phyloP scores from a whole-genome alignment of 1,284 basidiomycete species.

The Cryptococcus amylolentus region DNA sequence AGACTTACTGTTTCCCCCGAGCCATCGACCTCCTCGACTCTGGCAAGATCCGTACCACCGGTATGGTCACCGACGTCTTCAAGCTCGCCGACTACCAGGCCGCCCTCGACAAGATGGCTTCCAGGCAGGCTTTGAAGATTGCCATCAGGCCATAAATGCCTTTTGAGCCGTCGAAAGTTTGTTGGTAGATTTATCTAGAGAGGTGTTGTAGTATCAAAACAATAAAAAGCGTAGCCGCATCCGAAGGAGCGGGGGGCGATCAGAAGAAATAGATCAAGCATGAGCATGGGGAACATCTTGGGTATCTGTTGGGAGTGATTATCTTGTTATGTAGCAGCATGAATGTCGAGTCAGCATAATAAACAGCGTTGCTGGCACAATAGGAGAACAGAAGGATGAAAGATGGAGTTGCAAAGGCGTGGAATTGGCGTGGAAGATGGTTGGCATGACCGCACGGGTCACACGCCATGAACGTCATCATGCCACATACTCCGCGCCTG shows the following conservation, averaged over 20 bases:
- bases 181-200: background rate
- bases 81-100: constrained; percentile 71
- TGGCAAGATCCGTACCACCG: constrained; percentile 74
- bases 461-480: background rate
- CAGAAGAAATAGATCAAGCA: no score
- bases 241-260: background rate
- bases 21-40: constrained; percentile 82
- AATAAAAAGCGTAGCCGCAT: background rate
- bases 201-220: background rate
- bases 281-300: background rate
- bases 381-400: no score
- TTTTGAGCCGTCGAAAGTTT: no score
- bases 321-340: constrained; percentile 1
- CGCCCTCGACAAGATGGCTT: constrained; percentile 77
- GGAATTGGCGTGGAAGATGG: no score
- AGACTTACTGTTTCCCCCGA: constrained; percentile 80
- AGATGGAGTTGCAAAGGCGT: no score
- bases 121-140: constrained; percentile 49
- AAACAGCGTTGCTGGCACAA: no score
- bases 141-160: constrained; percentile 39
- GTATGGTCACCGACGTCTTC: constrained; percentile 76
- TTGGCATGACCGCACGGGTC: no score
- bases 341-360: background rate
- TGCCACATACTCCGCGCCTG: background rate
- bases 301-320: background rate